Evolutionary conservation across 2,329 filamentous ascomycete genomes (phyloP).

Genomic region (Cercospora brassicicola): DNA sequence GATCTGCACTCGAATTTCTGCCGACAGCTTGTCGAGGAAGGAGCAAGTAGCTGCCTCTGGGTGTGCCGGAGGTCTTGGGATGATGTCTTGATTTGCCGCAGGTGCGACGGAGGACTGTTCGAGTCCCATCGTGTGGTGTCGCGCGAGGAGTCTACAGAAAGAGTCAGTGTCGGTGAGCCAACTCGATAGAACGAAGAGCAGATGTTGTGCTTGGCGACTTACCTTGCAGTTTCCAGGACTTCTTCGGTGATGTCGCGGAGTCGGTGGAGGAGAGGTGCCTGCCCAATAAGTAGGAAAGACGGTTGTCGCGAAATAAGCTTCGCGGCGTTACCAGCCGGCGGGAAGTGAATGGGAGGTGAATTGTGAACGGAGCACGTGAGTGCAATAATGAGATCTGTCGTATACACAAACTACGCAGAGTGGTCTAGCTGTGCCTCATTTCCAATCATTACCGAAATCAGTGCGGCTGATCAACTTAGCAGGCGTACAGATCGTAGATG

Average conservation of each 20-base stretch:
- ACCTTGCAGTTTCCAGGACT: not conserved
- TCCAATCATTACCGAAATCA: not conserved
- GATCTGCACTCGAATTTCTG: slow-evolving; percentile 9
- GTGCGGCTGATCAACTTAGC: slow-evolving; percentile 10
- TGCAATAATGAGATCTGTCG: not conserved
- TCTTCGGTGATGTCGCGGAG: not conserved
- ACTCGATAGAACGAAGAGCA: not conserved
- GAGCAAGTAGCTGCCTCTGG: not conserved
- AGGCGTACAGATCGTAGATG: slow-evolving; percentile 35
- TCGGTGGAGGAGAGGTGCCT: not conserved
- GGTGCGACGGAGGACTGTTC: not conserved
- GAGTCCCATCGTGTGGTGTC: not conserved
- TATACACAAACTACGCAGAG: not conserved
- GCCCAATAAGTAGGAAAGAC: not conserved
- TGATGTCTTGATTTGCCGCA: not conserved
- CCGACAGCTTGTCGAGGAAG: slow-evolving; percentile 10
- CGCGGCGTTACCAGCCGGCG: not conserved
- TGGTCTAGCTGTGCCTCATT: not conserved
- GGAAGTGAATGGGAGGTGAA: not conserved
- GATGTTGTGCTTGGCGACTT: not conserved
- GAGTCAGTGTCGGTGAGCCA: not conserved
- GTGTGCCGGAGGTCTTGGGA: not conserved
- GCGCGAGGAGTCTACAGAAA: not conserved
- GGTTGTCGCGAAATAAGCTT: not conserved
- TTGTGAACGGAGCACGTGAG: not conserved